These are phyloP conservation scores for Halenospora varia DNA, from an alignment of 495 filamentous ascomycete genomes.

Conservation along the genomic window DNA sequence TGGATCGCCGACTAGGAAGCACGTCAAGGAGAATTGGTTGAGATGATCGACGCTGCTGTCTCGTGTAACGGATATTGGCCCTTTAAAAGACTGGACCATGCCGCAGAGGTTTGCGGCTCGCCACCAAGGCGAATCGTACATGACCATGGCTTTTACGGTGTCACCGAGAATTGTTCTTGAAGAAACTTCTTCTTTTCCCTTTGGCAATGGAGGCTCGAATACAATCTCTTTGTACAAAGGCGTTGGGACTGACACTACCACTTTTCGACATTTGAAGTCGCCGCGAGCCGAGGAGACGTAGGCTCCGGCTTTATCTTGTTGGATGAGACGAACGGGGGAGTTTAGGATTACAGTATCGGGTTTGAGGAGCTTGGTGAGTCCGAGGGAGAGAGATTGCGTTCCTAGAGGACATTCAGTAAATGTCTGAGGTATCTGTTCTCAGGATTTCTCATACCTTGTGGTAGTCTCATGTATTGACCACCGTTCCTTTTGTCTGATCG, in stretches of 20 bases:
- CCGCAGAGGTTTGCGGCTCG: conserved; percentile 30
- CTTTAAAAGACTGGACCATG: conserved; percentile 29
- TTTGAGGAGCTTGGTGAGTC: conserved; percentile 21
- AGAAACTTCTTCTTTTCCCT: conserved; percentile 11
- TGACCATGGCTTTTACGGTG: conserved; percentile 34
- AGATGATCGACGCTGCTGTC: conserved; percentile 33
- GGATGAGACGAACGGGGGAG: conserved; percentile 17
- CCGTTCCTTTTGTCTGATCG: conserved; percentile 36
- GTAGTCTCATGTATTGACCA: conserved; percentile 35
- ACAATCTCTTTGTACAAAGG: conserved; percentile 26
- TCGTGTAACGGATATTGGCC: conserved; percentile 33
- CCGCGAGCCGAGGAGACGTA: conserved; percentile 2
- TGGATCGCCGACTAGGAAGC: conserved; percentile 31
- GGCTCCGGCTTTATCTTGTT: neutral
- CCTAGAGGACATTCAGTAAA: conserved; percentile 23
- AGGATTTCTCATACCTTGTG: neutral
- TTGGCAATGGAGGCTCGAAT: conserved; percentile 28
- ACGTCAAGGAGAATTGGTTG: conserved; percentile 33
- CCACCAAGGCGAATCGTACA: conserved; percentile 38
- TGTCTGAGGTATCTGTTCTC: neutral
- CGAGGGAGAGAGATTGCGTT: conserved; percentile 28
- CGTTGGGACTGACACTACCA: conserved; percentile 33
- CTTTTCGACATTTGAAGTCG: conserved; percentile 27
- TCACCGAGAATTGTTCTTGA: conserved; percentile 28
- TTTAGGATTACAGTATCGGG: conserved; percentile 20